A percentile compares a stretch with the other conserved stretches of the same genome.
Conservation (phyloP, 2,329 filamentous ascomycete genomes). For the Aureobasidium sp. region DNA sequence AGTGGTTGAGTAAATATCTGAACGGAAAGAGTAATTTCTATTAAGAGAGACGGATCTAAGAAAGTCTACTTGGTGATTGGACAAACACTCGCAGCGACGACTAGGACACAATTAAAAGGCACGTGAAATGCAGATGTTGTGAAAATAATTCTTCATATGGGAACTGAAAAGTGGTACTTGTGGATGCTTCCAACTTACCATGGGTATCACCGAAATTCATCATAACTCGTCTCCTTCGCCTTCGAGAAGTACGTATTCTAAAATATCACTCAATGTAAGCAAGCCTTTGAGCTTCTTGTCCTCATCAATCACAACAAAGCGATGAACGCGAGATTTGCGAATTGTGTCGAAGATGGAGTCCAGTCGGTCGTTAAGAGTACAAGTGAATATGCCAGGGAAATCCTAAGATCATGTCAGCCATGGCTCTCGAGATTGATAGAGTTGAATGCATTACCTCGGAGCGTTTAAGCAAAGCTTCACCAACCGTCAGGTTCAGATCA, state of each 20-base stretch:
- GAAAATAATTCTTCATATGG: neutral
- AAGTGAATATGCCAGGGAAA: conserved; percentile 95
- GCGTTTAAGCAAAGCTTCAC: conserved; percentile 80
- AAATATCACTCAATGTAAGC: conserved; percentile 89
- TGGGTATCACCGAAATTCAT: conserved; percentile 14
- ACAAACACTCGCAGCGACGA: neutral
- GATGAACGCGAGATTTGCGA: conserved; percentile 87
- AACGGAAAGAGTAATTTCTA: too few species aligned
- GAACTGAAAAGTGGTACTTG: conserved; percentile 10
- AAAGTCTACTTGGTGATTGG: neutral
- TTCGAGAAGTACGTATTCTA: conserved; percentile 85
- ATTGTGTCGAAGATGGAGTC: conserved; percentile 97
- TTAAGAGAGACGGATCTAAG: neutral
- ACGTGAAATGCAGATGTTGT: neutral
- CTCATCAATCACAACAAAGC: conserved; percentile 88
- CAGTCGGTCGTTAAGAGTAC: conserved; percentile 80
- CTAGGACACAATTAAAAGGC: neutral
- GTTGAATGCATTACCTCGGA: conserved; percentile 52
- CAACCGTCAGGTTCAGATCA: conserved; percentile 76
- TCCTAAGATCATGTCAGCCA: conserved; percentile 48
- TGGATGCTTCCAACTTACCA: conserved; percentile 12
- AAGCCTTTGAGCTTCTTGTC: conserved; percentile 79
- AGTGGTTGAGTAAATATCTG: too few species aligned
- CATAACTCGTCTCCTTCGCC: conserved; percentile 36
- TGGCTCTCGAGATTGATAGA: neutral